Evolutionary conservation across 176 grass and related monocot genomes (phyloP), one percentile per base, ranked within the genome.

Genomic region (Oryza glumipatula): DNA sequence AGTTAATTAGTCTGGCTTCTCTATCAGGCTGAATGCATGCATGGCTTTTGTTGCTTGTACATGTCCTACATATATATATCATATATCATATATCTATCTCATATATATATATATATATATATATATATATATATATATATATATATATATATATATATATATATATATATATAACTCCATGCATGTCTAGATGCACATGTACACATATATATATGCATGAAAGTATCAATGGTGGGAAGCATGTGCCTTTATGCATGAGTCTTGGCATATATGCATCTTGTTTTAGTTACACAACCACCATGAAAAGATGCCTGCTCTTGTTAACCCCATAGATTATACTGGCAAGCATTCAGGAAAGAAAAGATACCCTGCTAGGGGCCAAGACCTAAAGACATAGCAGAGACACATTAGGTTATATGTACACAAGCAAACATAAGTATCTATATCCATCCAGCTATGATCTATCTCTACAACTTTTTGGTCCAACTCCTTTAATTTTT

Each of bases 401-500:
- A 74, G 15, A 26, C 32, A 68, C 21, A 84, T 74, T 68, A 84
- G 76, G 79, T 67, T 79, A 66, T 12, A 72, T 45, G 13, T 22
- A 79, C 68, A 73, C 75, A 56, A 58, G 33, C 74, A 79, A 79
- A 46, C 81, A 74, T 61, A 65, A 68, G 87, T 47, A 58, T 24
- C 45, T 10, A 84, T 10, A 84, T 80, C 67, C 47, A 81, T 36
- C 86, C 10, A 54, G 3, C 66, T 30, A 75, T 21, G 6, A 56
- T 1, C 66, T 32, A 30, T 23, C 22, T 52, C 44, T 61, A 70
- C 49, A 17, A 21, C 70, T 74, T 76, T 80, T 81, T 35, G 65
- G 88, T 76, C 88, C 88, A 85, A 76, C 52, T 85, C 65, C 77
- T 76, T 70, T 76, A 76, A 61, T n/a, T 61, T 21, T 61, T 61